Conservation (phyloP, 768 basidiomycete genomes). For the Trametes gibbosa region DNA sequence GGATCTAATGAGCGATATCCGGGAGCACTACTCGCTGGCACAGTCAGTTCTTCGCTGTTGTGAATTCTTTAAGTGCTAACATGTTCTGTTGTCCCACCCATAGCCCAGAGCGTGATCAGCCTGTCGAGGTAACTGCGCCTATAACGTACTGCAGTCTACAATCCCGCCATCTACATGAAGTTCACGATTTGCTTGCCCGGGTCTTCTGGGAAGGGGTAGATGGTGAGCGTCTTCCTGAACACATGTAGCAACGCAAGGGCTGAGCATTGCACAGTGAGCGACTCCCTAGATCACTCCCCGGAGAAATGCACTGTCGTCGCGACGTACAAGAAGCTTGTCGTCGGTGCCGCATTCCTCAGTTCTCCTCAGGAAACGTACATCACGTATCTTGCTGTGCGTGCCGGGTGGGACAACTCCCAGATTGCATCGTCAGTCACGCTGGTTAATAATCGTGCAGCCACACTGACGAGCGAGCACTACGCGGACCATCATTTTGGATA, state of each 20-base stretch:
- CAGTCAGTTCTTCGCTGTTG: slow-evolving; percentile 44
- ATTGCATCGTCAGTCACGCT: slow-evolving; percentile 61
- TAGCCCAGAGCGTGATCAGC: slow-evolving; percentile 55
- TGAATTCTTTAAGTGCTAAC: too few species aligned
- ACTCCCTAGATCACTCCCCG: slow-evolving; percentile 64
- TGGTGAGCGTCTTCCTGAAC: slow-evolving; percentile 39
- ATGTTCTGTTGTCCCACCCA: background rate
- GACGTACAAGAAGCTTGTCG: slow-evolving; percentile 63
- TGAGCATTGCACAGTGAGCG: slow-evolving; percentile 49
- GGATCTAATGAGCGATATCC: slow-evolving; percentile 68
- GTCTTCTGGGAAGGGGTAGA: slow-evolving; percentile 79
- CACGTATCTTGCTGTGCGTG: slow-evolving; percentile 73
- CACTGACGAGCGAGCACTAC: background rate
- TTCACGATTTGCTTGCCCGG: slow-evolving; percentile 66
- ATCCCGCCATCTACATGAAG: slow-evolving; percentile 57
- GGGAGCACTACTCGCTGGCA: slow-evolving; percentile 57
- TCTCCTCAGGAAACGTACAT: slow-evolving; percentile 82
- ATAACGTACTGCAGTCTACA: slow-evolving; percentile 65
- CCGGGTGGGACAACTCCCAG: slow-evolving; percentile 78
- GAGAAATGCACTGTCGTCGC: slow-evolving; percentile 78
- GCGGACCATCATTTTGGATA: slow-evolving; percentile 2
- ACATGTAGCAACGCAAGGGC: background rate
- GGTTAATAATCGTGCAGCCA: too few species aligned
- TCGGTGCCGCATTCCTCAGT: slow-evolving; percentile 73
- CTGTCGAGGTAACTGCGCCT: slow-evolving; percentile 44